Evolutionary conservation across 441 rosid genomes (phyloP).

Genomic region (Melastoma candidum): DNA sequence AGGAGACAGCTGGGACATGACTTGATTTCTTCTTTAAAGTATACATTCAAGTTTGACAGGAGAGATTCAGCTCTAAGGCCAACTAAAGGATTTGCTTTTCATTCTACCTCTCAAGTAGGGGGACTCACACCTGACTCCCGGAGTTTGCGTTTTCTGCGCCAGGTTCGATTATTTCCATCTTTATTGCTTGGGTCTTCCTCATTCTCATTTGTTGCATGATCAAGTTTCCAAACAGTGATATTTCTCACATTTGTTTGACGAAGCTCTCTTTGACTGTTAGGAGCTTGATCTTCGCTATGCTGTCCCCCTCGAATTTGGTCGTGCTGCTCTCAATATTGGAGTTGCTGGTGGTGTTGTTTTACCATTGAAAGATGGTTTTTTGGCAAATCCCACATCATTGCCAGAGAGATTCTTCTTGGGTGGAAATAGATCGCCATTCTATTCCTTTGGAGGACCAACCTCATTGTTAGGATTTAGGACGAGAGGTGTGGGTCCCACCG

Average conservation of each 20-base stretch:
- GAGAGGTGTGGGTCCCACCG: conserved; percentile 66
- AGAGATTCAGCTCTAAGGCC: conserved; percentile 79
- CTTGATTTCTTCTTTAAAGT: conserved; percentile 69
- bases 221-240: neutral
- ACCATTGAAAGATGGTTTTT: conserved; percentile 72
- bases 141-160: conserved; percentile 72
- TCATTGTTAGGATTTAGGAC: conserved; percentile 72
- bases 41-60: conserved; percentile 60
- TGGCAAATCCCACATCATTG: conserved; percentile 37
- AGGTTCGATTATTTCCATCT: conserved; percentile 34
- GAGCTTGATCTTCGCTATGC: conserved; percentile 78
- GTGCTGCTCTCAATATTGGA: conserved; percentile 68
- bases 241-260: conserved; percentile 5
- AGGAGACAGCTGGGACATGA: conserved; percentile 90
- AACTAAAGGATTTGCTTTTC: conserved; percentile 69
- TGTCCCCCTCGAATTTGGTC: conserved; percentile 64
- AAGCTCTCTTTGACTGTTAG: conserved; percentile 19
- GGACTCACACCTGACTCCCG: conserved; percentile 90
- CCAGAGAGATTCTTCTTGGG: conserved; percentile 91
- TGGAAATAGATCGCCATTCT: conserved; percentile 75
- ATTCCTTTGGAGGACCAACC: conserved; percentile 69
- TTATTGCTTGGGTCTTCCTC: conserved; percentile 7
- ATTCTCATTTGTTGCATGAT: conserved; percentile 3
- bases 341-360: conserved; percentile 58
- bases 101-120: conserved; percentile 62